phyloP scores from a whole-genome alignment of 2,329 filamentous ascomycete genomes.

The Clonostachys sp. region DNA sequence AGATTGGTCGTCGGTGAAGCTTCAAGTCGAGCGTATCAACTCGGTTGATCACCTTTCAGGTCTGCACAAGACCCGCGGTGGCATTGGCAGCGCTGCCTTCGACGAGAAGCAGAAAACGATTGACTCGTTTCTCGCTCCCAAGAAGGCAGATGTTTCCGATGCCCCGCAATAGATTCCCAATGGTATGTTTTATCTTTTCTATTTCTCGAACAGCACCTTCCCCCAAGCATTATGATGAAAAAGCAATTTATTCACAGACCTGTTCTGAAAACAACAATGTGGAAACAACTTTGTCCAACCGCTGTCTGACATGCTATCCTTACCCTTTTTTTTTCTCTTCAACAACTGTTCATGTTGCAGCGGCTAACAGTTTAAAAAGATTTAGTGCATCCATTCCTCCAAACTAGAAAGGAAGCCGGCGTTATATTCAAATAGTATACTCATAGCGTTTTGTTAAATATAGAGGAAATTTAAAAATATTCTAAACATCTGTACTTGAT shows the following conservation, averaged over 20 bases:
- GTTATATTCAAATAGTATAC: no score
- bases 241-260: constrained; percentile 70
- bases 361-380: no score
- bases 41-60: constrained; percentile 65
- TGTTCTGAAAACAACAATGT: constrained; percentile 70
- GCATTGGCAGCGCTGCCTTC: constrained; percentile 73
- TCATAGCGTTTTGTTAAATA: background rate
- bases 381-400: no score
- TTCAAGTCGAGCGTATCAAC: constrained; percentile 59
- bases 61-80: constrained; percentile 75
- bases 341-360: background rate
- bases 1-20: constrained; percentile 12
- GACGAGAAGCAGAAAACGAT: constrained; percentile 74
- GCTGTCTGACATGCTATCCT: constrained; percentile 61
- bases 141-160: constrained; percentile 17
- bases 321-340: background rate
- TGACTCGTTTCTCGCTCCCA: constrained; percentile 62
- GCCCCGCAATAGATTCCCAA: constrained; percentile 10
- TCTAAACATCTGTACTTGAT: constrained; percentile 43
- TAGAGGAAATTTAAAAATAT: constrained; percentile 14
- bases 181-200: constrained; percentile 29
- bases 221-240: constrained; percentile 59
- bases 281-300: constrained; percentile 73
- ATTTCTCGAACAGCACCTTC: background rate
- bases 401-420: no score